Conservation (phyloP, 306 rosid species). For the Lotus japonicus region DNA sequence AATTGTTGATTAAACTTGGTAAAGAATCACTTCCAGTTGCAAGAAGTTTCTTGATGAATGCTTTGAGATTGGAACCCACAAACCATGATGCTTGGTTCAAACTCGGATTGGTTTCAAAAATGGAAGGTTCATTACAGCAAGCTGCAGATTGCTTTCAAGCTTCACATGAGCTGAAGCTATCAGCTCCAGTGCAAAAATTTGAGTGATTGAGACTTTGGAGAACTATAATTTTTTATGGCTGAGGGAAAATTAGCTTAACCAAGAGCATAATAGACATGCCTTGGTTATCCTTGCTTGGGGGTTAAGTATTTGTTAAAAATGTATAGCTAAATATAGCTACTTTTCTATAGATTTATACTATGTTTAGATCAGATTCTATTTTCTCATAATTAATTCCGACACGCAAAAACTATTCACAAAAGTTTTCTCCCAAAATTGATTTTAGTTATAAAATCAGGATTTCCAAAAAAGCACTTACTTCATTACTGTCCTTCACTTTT, state of each 20-base stretch:
- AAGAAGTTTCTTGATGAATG: constrained; percentile 74
- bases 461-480: too few species aligned
- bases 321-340: constrained; percentile 26
- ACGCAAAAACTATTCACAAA: too few species aligned
- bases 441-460: too few species aligned
- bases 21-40: constrained; percentile 53
- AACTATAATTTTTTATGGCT: neutral
- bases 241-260: constrained; percentile 7
- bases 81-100: constrained; percentile 72
- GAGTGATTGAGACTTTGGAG: constrained; percentile 14
- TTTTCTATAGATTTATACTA: constrained; percentile 14
- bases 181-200: constrained; percentile 67
- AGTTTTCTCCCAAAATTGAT: too few species aligned
- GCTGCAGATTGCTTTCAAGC: constrained; percentile 88
- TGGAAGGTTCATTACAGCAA: constrained; percentile 59
- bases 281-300: neutral
- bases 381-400: too few species aligned
- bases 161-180: constrained; percentile 56
- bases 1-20: constrained; percentile 56
- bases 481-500: neutral
- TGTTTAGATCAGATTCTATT: neutral
- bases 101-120: constrained; percentile 60
- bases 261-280: neutral
- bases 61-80: constrained; percentile 64
- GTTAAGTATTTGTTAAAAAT: neutral